Evolutionary conservation across 805 yeast species (phyloP), one percentile per base, ranked within the genome.

Genomic region (Sugiyamaella americana): DNA sequence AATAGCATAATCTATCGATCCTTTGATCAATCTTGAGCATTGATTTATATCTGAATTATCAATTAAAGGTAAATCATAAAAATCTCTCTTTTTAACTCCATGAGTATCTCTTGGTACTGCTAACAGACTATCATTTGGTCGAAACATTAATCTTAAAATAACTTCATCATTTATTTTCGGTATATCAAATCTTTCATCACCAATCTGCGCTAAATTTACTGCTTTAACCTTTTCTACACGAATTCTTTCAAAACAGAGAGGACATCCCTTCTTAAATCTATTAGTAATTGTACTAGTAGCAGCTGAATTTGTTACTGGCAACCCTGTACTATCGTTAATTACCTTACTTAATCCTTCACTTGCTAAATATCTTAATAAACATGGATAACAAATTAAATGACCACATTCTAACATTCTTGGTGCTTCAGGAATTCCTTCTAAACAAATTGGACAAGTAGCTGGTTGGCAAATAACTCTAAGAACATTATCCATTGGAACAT

Each of bases 331-430:
- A 26, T 22, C 38, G 42, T 17, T 46, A 40, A 21, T 48, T 39
- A 19, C 47, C 41, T 17, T 47, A 63, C 4, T 65, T 59, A 39
- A 61, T 60, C 65, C 59, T 20, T 70, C 70, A 17, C 81, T 78
- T 32, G 77, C 84, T 38, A 87, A 67, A 57, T 85, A 77, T 39
- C 88, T 76, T 46, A 88, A 63, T 24, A 91, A 64, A 63, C 99
- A 93, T 11, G 88, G 78, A 46, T 78, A 72, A 60, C 99, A 93
- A 58, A 93, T 78, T 13, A 88, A 74, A 61, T 93, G 99, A 3
- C 99, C 98, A 68, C 99, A 93, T 10, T 80, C 75, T 23, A 87
- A 80, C 98, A 93, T 94, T 46, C 98, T 71, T 2, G 98, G 97
- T 0, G 97, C 96, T 16, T 84, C 76, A 11, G 93, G 85, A 11